Evolutionary conservation across 192 early-diverging fungal genomes (phyloP), one percentile per base, ranked within the genome.

Genomic region (Backusella tuberculispora): DNA sequence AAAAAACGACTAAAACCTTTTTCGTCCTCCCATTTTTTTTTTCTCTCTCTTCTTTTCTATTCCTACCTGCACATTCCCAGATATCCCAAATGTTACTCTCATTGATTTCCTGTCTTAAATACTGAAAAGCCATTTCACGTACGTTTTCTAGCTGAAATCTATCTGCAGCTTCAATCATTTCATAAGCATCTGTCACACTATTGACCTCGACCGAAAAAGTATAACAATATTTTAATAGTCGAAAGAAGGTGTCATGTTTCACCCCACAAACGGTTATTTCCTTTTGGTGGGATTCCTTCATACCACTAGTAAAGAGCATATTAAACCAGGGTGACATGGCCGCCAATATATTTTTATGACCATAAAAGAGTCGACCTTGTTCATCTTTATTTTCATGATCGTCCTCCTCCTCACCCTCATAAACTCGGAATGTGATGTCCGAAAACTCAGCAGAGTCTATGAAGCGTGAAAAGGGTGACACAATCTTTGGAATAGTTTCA

Each of bases 301-400:
- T 88, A 19, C 87, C 87, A 69, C 85, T 88, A 63, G 83, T 85
- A 66, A 88, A 88, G 74, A 88, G 78, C 24, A 83, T 83, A 47
- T 85, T 84, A 45, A 88, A 88, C 37, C 83, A 83, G 0, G 84
- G 80, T 34, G 87, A 88, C 2, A 83, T 71, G 0, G 83, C 76
- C 56, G 84, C 83, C 50, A 88, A 66, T 9, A 88, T 83, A 6
- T 83, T 81, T 66, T 83, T 83, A 53, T 88, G 87, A 13, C 83
- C 86, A 48, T 80, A 79, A 47, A 63, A 72, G 48, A 72, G 14
- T 67, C 78, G 50, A 69, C 66, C 63, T 1, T n/a, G n/a, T n/a
- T 60, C 53, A 3, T 56, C 53, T 1, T 13, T 2, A 3, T 64
- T 73, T 53, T 43, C 14, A 6, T 67, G 21, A 12, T 75, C 68